Evolutionary conservation across 2,329 filamentous ascomycete genomes (phyloP), one percentile per base, ranked within the genome.

Genomic region (Xylaria hypoxylon): DNA sequence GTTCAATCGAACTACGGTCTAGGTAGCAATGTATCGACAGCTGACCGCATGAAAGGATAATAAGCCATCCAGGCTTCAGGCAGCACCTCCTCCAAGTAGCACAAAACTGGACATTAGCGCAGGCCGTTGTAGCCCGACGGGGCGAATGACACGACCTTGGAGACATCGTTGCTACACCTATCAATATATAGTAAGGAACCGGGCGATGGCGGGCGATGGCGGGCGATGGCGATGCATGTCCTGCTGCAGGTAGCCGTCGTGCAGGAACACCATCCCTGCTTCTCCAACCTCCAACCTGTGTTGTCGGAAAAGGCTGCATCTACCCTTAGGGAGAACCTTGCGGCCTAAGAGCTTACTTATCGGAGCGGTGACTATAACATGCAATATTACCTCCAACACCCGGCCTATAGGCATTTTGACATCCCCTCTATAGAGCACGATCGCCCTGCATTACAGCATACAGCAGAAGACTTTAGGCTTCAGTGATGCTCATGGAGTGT

Each of bases 231-330:
- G 51, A 67, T 47, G 59, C 67, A 47, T 45, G 65, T 56, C 59
- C 33, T 38, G 28, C 62, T 67, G 68, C 62, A 64, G 45, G 50
- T 56, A 58, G 59, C 60, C 68, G 64, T 58, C 47, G 63, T 67
- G 61, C 61, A 65, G 63, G 55, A 62, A 48, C 58, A 40, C 59
- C 19, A 68, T 70, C 66, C 68, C 65, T 68, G 68, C 38, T 66
- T 40, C 38, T 65, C 53, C 55, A 56, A 52, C 64, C 38, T 65
- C 53, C 55, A 56, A 52, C 64, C 22, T 68, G 50, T 68, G 22
- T 62, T 47, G 65, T 64, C 68, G 66, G 59, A 59, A 68, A 62
- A 62, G 62, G 62, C 68, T 68, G 65, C 65, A 53, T 52, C 59
- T 61, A 62, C 58, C 57, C 62, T 70, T 11, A 38, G 13, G 35